These are phyloP conservation scores for Senna siamea DNA, from an alignment of 306 rosid species.

Conservation along the genomic window DNA sequence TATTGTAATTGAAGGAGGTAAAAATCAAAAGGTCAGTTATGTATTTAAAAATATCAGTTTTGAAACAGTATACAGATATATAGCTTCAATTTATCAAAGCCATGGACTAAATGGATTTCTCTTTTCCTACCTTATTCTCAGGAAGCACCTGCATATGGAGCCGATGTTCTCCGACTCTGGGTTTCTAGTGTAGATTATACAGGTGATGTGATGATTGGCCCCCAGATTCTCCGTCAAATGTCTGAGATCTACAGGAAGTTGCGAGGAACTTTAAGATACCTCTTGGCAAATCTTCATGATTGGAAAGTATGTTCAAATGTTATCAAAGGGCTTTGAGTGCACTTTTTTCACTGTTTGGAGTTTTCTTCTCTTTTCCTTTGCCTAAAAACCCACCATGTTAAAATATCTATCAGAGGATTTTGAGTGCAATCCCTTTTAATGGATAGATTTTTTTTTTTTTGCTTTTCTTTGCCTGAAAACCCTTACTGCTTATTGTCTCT, in stretches of 20 bases:
- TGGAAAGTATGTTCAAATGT: conserved; percentile 72
- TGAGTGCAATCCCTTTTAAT: too few relatives aligned
- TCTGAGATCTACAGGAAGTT: conserved; percentile 93
- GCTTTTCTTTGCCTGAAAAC: conserved; percentile 13
- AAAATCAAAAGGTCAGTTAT: conserved; percentile 78
- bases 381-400: not conserved
- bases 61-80: conserved; percentile 14
- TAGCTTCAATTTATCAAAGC: conserved; percentile 33
- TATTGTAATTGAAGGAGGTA: conserved; percentile 91
- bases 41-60: conserved; percentile 17
- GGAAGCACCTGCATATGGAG: conserved; percentile 97
- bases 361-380: not conserved
- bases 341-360: conserved; percentile 1
- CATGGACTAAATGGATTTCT: conserved; percentile 21
- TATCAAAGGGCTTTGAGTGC: not conserved
- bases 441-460: too few relatives aligned
- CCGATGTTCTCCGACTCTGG: conserved; percentile 96
- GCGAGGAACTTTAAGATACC: conserved; percentile 97
- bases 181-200: conserved; percentile 99
- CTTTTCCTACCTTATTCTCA: conserved; percentile 43
- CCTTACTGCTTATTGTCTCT: conserved; percentile 26
- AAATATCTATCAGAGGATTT: too few relatives aligned
- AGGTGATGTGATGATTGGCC: conserved; percentile 83
- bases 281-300: conserved; percentile 96
- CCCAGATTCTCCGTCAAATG: conserved; percentile 98